phyloP scores from a whole-genome alignment of 1,284 basidiomycete genomes.

The Cryptococcus sp. region DNA sequence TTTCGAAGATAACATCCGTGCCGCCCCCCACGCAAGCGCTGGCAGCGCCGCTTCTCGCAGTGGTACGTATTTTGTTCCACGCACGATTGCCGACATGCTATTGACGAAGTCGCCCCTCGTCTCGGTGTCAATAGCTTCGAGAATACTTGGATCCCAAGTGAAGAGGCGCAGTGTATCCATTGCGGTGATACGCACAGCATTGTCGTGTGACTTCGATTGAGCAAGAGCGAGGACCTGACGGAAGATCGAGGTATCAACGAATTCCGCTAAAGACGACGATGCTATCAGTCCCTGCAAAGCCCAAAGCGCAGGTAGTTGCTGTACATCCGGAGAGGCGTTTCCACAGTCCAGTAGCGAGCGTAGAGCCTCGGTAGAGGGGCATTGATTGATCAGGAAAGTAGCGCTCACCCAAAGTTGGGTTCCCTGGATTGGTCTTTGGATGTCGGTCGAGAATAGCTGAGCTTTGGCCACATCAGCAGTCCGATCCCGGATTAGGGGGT shows the following conservation, averaged over 20 bases:
- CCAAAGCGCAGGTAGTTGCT: conserved; percentile 1
- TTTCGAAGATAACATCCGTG: background rate
- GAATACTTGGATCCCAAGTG: conserved; percentile 4
- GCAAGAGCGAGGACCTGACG: conserved; percentile 6
- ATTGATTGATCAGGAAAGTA: conserved; percentile 7
- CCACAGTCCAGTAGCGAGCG: conserved; percentile 3
- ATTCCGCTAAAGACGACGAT: background rate
- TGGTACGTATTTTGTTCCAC: conserved; percentile 23
- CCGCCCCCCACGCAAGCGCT: conserved; percentile 21
- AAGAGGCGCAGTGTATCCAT: conserved; percentile 11
- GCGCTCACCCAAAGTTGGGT: background rate
- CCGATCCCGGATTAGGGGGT: background rate
- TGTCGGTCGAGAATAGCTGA: background rate
- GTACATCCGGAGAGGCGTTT: conserved; percentile 5
- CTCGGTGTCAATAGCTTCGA: background rate
- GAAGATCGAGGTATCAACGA: conserved; percentile 1
- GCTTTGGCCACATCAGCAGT: background rate
- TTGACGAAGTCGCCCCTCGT: background rate
- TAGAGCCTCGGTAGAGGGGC: background rate
- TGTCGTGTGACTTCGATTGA: background rate
- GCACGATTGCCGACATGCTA: background rate
- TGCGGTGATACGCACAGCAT: conserved; percentile 6
- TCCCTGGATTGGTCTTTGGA: background rate
- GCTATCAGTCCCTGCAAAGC: background rate
- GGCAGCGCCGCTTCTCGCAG: conserved; percentile 37